These are phyloP conservation scores for Picea engelmannii DNA, from an alignment of 83 land plant species.

Conservation along the genomic window DNA sequence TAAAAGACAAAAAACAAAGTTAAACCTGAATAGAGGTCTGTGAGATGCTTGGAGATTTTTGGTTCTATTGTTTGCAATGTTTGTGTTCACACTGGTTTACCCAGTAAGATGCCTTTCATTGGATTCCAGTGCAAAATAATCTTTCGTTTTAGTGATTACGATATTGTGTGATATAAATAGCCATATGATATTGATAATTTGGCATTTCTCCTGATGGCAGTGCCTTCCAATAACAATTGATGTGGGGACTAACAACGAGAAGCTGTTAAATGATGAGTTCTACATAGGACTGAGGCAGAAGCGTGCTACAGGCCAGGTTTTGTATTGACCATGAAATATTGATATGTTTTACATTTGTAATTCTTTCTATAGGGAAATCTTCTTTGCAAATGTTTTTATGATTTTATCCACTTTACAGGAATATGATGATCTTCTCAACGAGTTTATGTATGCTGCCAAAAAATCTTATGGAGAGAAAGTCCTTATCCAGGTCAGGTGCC, in stretches of 20 bases:
- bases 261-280: constrained; percentile 65
- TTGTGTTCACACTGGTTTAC: background rate
- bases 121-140: background rate
- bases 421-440: constrained; percentile 42
- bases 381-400: background rate
- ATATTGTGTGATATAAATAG: background rate
- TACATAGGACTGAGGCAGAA: constrained; percentile 51
- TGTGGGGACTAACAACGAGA: constrained; percentile 93
- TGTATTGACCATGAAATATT: background rate
- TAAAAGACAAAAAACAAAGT: background rate
- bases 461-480: constrained; percentile 59
- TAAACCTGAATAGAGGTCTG: background rate
- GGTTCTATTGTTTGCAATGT: background rate
- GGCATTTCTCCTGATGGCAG: constrained; percentile 36
- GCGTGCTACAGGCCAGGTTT: constrained; percentile 52
- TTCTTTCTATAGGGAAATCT: background rate
- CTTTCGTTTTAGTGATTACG: background rate
- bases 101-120: constrained; percentile 15
- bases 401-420: constrained; percentile 29
- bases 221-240: constrained; percentile 87
- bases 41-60: background rate
- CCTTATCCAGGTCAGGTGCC: constrained; percentile 49
- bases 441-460: constrained; percentile 58
- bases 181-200: background rate
- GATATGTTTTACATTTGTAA: background rate